These are phyloP conservation scores for Noccaea bulbosa DNA, from an alignment of 345 rosid species.

Conservation along the genomic window DNA sequence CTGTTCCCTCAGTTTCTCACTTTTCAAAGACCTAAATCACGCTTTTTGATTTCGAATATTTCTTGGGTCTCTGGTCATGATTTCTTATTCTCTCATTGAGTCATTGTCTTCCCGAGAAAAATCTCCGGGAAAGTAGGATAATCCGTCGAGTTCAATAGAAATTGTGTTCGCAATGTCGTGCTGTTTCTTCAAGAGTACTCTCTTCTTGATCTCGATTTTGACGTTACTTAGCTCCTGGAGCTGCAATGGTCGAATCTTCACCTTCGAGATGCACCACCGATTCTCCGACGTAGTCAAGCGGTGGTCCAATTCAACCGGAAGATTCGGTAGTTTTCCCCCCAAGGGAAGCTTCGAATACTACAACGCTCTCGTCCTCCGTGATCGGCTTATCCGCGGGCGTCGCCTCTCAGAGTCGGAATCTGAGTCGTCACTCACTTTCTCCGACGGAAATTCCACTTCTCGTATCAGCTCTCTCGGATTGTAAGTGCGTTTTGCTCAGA, in stretches of 20 bases:
- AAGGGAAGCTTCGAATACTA: constrained; percentile 75
- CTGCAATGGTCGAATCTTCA: constrained; percentile 65
- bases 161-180: constrained; percentile 40
- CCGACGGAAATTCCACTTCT: constrained; percentile 74
- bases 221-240: constrained; percentile 38
- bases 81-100: constrained; percentile 24
- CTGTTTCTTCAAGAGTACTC: constrained; percentile 39
- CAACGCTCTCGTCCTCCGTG: constrained; percentile 65
- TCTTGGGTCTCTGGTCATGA: constrained; percentile 12
- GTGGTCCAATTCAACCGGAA: constrained; percentile 52
- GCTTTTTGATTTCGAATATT: constrained; percentile 4
- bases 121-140: constrained; percentile 34
- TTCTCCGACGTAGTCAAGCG: constrained; percentile 67
- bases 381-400: constrained; percentile 62
- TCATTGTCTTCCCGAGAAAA: constrained; percentile 41
- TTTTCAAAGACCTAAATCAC: constrained; percentile 25
- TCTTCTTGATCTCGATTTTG: constrained; percentile 47
- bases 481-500: constrained; percentile 48
- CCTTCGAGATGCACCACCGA: constrained; percentile 82
- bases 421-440: constrained; percentile 57
- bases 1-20: constrained; percentile 3
- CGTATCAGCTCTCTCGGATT: constrained; percentile 83
- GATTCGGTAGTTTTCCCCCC: constrained; percentile 56
- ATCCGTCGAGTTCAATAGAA: constrained; percentile 1
- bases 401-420: constrained; percentile 48